Percentiles rank a stretch among this genome's conserved stretches.
Evolutionary conservation across 768 basidiomycete genomes (phyloP).

Genomic region (Boletus speciosus): DNA sequence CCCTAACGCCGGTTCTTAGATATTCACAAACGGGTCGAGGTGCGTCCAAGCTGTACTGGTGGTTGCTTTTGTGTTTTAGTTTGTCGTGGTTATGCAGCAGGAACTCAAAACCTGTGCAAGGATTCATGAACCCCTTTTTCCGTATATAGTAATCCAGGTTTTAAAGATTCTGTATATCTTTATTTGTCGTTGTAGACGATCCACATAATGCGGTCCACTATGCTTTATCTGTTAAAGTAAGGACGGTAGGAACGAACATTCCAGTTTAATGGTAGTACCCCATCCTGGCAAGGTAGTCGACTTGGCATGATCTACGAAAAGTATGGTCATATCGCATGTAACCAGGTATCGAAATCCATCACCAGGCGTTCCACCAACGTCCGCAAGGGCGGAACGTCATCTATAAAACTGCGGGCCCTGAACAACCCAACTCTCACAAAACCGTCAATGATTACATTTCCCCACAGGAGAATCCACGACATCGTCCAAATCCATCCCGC

Average conservation of each 20-base stretch:
- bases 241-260: background rate
- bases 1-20: background rate
- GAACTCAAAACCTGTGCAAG: too few species aligned
- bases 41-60: too few species aligned
- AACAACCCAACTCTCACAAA: constrained; percentile 15
- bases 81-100: too few species aligned
- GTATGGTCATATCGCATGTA: background rate
- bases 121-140: too few species aligned
- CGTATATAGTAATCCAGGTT: too few species aligned
- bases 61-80: too few species aligned
- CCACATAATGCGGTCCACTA: too few species aligned
- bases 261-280: background rate
- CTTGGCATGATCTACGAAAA: background rate
- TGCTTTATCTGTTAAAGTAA: too few species aligned
- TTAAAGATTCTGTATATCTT: too few species aligned
- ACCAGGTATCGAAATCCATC: background rate
- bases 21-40: background rate
- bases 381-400: background rate
- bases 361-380: background rate
- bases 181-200: too few species aligned
- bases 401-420: background rate
- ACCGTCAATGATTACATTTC: constrained; percentile 21
- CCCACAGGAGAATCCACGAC: constrained; percentile 25
- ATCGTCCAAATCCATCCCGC: constrained; percentile 36
- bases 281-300: background rate